Conservation (phyloP, 2,329 filamentous ascomycete species). For the Ophiocordyceps australis region DNA sequence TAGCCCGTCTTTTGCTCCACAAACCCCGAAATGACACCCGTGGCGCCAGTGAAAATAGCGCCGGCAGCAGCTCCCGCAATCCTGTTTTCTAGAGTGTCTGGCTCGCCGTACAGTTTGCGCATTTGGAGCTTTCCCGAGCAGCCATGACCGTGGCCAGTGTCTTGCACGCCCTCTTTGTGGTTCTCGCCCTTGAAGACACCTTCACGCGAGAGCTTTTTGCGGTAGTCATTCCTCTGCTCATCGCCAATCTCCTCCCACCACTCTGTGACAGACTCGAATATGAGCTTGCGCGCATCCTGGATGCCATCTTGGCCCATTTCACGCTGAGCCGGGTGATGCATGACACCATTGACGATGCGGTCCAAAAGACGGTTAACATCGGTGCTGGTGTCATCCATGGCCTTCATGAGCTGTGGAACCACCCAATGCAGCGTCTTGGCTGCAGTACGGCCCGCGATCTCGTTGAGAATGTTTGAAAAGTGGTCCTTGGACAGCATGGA, state of each 20-base stretch:
- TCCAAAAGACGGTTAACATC: conserved; percentile 55
- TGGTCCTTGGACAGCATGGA: conserved; percentile 95
- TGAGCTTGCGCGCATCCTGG: conserved; percentile 50
- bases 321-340: conserved; percentile 76
- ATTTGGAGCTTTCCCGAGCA: conserved; percentile 64
- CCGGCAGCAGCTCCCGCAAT: conserved; percentile 37
- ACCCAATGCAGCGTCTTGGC: conserved; percentile 67
- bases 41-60: conserved; percentile 38
- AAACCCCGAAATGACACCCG: conserved; percentile 28
- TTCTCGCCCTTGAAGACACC: conserved; percentile 66
- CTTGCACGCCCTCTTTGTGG: conserved; percentile 70
- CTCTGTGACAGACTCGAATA: conserved; percentile 63
- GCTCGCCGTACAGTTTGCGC: conserved; percentile 42
- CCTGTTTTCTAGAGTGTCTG: conserved; percentile 32
- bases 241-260: conserved; percentile 64
- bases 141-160: conserved; percentile 72
- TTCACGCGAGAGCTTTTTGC: conserved; percentile 55
- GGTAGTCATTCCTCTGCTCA: conserved; percentile 45
- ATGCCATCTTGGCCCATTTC: conserved; percentile 51
- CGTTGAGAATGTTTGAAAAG: conserved; percentile 80
- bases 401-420: conserved; percentile 74
- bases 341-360: conserved; percentile 63
- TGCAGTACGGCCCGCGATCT: conserved; percentile 69
- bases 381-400: conserved; percentile 61
- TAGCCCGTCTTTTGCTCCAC: conserved; percentile 26